Conservation (phyloP, 768 basidiomycete species). For the Pholiota microspora region DNA sequence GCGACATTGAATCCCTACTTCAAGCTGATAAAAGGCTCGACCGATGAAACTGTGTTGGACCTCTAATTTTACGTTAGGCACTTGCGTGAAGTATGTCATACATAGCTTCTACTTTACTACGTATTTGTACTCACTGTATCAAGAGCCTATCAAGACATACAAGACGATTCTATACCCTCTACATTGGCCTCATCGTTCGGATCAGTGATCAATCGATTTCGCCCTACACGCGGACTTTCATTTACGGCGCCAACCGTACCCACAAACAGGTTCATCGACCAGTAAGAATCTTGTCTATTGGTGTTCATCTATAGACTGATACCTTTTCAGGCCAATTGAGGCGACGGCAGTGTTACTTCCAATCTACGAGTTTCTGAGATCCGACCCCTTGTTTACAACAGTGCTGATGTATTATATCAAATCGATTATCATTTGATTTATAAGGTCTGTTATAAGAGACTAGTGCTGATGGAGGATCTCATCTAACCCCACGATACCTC, state of each 20-base stretch:
- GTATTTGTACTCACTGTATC: background rate
- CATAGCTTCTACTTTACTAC: background rate
- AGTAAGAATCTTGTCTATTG: conserved; percentile 34
- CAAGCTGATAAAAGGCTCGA: conserved; percentile 43
- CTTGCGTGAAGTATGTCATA: conserved; percentile 46
- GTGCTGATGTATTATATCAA: no score
- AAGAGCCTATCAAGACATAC: conserved; percentile 57
- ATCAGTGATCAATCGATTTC: conserved; percentile 47
- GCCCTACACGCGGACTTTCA: conserved; percentile 54
- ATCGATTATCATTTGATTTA: no score
- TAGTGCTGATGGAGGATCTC: conserved; percentile 40
- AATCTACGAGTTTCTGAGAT: conserved; percentile 56
- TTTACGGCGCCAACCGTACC: conserved; percentile 44
- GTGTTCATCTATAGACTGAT: background rate
- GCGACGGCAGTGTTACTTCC: conserved; percentile 57
- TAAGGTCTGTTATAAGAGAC: no score
- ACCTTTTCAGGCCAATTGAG: conserved; percentile 53
- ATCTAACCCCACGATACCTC: conserved; percentile 21
- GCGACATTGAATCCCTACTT: conserved; percentile 69
- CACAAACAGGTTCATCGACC: conserved; percentile 54
- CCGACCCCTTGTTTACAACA: conserved; percentile 48
- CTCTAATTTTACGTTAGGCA: conserved; percentile 47
- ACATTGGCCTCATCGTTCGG: conserved; percentile 50
- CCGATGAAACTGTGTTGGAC: conserved; percentile 60
- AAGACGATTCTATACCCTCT: conserved; percentile 47